phyloP scores from a whole-genome alignment of 495 filamentous ascomycete species.

The Neurospora terricola region DNA sequence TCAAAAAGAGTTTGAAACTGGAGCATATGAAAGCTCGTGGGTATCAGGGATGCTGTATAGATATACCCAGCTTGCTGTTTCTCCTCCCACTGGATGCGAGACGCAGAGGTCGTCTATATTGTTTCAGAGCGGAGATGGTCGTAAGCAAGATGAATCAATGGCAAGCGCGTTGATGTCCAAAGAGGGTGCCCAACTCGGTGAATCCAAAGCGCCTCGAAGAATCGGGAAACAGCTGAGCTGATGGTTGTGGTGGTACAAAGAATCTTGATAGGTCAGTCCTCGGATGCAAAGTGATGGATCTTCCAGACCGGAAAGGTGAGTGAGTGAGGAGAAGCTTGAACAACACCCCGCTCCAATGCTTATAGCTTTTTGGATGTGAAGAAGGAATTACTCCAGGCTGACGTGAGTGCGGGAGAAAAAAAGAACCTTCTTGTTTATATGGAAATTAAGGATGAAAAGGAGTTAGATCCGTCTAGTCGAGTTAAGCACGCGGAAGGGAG shows the following conservation, averaged over 20 bases:
- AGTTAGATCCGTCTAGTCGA: not conserved
- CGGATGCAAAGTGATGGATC: not conserved
- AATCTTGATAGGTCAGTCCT: not conserved
- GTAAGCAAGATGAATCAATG: not conserved
- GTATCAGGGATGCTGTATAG: not conserved
- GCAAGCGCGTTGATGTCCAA: not conserved
- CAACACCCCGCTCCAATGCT: not conserved
- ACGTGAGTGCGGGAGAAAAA: not conserved
- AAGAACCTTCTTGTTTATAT: not conserved
- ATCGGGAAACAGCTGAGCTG: not conserved
- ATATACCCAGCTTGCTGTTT: not conserved
- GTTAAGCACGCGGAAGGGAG: constrained; percentile 8
- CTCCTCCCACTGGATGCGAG: not conserved
- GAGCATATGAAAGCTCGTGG: not conserved
- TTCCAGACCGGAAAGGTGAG: not conserved
- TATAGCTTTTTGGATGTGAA: not conserved
- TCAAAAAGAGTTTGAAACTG: not conserved
- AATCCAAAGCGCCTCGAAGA: not conserved
- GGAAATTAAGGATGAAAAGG: not conserved
- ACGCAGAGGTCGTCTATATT: not conserved
- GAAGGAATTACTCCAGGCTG: not conserved
- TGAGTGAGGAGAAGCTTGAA: not conserved
- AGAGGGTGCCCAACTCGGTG: not conserved
- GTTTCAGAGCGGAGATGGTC: not conserved
- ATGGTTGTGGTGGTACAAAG: not conserved